phyloP scores from a whole-genome alignment of 148 eudicot genomes.

The Fallopia convolvulus region DNA sequence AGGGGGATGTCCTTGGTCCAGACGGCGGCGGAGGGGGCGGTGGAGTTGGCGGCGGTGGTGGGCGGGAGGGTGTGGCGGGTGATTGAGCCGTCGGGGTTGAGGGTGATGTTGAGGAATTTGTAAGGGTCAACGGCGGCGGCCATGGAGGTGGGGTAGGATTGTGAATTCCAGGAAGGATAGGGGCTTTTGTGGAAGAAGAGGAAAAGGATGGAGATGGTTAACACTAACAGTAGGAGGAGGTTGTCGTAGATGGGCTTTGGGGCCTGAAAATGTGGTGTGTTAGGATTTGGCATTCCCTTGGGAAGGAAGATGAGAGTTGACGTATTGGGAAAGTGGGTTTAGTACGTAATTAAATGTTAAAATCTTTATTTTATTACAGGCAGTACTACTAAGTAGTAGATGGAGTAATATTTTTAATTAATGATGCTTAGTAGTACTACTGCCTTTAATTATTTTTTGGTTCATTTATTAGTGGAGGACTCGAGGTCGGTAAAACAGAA shows the following conservation, averaged over 20 bases:
- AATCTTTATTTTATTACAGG: too few species aligned
- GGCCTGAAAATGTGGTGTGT: too few species aligned
- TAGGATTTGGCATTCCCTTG: not conserved
- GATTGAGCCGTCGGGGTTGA: conserved; percentile 21
- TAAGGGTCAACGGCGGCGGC: conserved; percentile 18
- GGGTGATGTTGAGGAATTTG: conserved; percentile 15
- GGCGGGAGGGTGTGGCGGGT: conserved; percentile 18
- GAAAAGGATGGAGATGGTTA: not conserved
- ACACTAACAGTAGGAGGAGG: not conserved
- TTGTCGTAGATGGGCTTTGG: not conserved
- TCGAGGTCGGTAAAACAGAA: too few species aligned
- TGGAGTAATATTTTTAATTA: too few species aligned
- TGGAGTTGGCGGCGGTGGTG: conserved; percentile 5
- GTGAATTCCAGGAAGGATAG: not conserved
- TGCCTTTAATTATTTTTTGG: too few species aligned
- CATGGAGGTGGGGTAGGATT: not conserved
- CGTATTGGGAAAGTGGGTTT: not conserved
- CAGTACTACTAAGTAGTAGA: too few species aligned
- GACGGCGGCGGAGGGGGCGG: conserved; percentile 1
- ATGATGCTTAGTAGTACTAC: too few species aligned
- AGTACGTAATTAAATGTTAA: too few species aligned
- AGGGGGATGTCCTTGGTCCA: conserved; percentile 33
- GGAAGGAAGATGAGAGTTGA: not conserved
- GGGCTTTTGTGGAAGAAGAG: not conserved
- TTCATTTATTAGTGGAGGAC: too few species aligned